Base-by-base conservation (phyloP, 1,284 basidiomycete species). In the Exobasidium rhododendri region DNA sequence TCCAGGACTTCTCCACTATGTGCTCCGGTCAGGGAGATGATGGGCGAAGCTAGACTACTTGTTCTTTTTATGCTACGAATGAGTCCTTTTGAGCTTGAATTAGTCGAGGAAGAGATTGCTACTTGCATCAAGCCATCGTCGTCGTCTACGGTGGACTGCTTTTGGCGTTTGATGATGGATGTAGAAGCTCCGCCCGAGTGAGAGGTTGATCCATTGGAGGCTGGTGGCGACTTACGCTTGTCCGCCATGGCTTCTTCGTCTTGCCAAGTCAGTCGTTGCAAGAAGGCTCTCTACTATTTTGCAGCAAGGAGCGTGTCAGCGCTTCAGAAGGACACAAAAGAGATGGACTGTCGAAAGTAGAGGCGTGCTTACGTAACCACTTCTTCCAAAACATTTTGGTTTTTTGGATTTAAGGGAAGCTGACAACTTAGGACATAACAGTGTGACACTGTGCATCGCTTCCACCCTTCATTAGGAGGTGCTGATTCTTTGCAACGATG, bases 1-100 rank as follows among this genome's bases (percentile, higher is more conserved):
- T 78, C 76, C 24, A 78, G 66, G 17, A 78, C 62, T 54, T 78
- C 76, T 24, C 66, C 65, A 1, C 67, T 62, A 43, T 78, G 76
- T 35, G 76, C 77, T 13, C 70, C 73, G 0, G 66, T 68, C 22
- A 79, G 63, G 17, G 70, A 67, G 29, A 79, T 56, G 43, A 79
- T 77, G 0, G 77, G 72, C 44, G 67, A 58, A 0, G 58, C 53
- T 0, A 79, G 68, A 2, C 64, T 66, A 10, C 73, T 73, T 0
- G 73, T 77, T 29, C 75, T 67, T 40, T 72, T 73, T 44, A 73
- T 59, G 4, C 67, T 65, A 6, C 69, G 65, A 4, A 75, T 46
- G 29, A 73, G 63, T 10, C 69, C 74, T 62, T 68, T 74, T 56
- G 71, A 63, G 43, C 67, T 67, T 14, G 70, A 70, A 22, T 63